These are phyloP conservation scores for Sarocladiaceae sp. DNA, from an alignment of 2,329 filamentous ascomycete genomes.

Conservation along the genomic window DNA sequence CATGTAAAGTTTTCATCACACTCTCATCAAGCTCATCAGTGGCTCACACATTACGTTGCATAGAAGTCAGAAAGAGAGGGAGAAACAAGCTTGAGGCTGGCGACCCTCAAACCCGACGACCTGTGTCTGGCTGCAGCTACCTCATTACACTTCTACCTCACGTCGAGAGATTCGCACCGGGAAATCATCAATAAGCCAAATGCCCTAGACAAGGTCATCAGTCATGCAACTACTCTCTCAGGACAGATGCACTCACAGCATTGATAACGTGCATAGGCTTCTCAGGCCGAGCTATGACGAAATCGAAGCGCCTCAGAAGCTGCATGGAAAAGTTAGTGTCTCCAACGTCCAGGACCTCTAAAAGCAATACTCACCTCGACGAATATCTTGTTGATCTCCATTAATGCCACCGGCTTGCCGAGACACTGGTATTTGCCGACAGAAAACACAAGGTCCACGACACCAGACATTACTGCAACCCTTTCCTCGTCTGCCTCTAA, in stretches of 20 bases:
- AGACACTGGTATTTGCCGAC: slow-evolving; percentile 37
- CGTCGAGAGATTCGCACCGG: slow-evolving; percentile 14
- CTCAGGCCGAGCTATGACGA: slow-evolving; percentile 12
- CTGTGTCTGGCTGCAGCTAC: no score
- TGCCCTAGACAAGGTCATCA: slow-evolving; percentile 10
- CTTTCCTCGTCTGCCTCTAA: slow-evolving; percentile 29
- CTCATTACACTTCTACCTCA: slow-evolving; percentile 6
- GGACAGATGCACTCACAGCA: slow-evolving; percentile 10
- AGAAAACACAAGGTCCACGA: slow-evolving; percentile 37
- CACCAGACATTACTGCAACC: slow-evolving; percentile 28
- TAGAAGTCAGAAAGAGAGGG: no score
- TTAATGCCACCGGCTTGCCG: slow-evolving; percentile 35
- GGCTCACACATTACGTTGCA: no score
- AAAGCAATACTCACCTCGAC: slow-evolving; percentile 29
- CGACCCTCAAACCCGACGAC: no score
- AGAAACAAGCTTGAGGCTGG: no score
- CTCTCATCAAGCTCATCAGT: no score
- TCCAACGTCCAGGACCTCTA: not conserved
- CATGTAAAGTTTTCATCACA: no score
- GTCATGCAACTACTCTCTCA: not conserved
- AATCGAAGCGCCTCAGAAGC: slow-evolving; percentile 16
- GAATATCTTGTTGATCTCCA: slow-evolving; percentile 37
- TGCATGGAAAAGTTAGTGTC: not conserved
- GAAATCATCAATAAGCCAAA: slow-evolving; percentile 15
- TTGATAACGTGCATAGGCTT: slow-evolving; percentile 13